Conservation (phyloP, 2,329 filamentous ascomycete genomes). For the Cytospora paraplurivora region DNA sequence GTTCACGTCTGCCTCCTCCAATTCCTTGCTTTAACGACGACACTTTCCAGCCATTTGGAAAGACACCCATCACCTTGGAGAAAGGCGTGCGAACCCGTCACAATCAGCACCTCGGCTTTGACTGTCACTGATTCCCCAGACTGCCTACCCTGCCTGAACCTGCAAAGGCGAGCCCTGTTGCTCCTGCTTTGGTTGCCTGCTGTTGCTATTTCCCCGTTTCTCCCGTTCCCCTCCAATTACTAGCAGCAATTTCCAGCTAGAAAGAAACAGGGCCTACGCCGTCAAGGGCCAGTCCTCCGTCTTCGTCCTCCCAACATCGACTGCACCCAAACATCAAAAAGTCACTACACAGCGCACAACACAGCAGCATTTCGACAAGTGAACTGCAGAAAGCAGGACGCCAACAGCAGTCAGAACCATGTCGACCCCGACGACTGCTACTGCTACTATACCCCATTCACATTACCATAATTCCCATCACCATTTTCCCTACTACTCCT, state of each 20-base stretch:
- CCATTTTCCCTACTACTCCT: slow-evolving; percentile 47
- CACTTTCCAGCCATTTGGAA: background rate
- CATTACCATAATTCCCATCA: slow-evolving; percentile 66
- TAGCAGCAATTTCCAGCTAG: slow-evolving; percentile 1
- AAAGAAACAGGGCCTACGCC: slow-evolving; percentile 8
- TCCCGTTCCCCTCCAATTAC: background rate
- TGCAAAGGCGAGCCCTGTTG: slow-evolving; percentile 3
- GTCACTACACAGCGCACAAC: slow-evolving; percentile 14
- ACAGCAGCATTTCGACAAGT: slow-evolving; percentile 8
- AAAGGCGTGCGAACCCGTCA: background rate
- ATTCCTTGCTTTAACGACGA: background rate
- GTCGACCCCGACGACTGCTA: slow-evolving; percentile 81
- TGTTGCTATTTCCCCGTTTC: background rate
- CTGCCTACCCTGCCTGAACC: background rate
- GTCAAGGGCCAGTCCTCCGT: slow-evolving; percentile 1
- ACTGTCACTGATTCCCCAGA: background rate
- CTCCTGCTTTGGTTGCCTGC: background rate
- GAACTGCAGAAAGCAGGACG: slow-evolving; percentile 18
- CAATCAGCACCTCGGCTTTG: background rate
- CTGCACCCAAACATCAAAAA: slow-evolving; percentile 11
- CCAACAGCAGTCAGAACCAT: slow-evolving; percentile 48
- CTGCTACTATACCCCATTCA: slow-evolving; percentile 70
- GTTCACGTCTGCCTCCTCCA: background rate
- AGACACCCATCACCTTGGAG: background rate
- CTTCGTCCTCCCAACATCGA: slow-evolving; percentile 12